Base-by-base conservation (phyloP, 2,329 filamentous ascomycete genomes). In the Moelleriella libera region DNA sequence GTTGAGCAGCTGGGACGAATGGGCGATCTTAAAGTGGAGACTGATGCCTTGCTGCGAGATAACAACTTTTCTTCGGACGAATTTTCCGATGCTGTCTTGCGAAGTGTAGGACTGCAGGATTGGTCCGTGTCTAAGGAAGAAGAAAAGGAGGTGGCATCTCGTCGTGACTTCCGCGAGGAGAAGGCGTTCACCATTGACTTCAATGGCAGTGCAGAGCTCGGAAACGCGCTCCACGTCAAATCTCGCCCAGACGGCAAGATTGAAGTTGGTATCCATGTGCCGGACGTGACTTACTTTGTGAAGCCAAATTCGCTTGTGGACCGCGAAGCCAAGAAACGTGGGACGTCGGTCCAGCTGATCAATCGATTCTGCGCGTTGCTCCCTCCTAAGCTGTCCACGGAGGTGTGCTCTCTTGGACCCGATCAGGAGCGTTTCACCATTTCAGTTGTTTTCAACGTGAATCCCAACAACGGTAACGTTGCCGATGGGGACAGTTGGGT, bases 1-100 rank as follows among this genome's bases (percentile, higher is more conserved):
- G 89, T 97, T 47, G 92, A 98, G 69, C 88, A 95, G 68, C 82
- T 98, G 47, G 92, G 92, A 52, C 87, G 88, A 63, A 97, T 97
- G 86, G 92, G 92, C 55, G 88, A 98, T 62, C 76, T 95, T 56
- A 95, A 89, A 70, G 90, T 98, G 49, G 92, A 98, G 69, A 98
- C 92, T 2, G 92, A 98, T 69, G 92, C 92, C 49, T 78, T 98
- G 49, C 78, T 98, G 46, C 84, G 92, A 51, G 92, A 98, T 71
- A 98, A 98, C 76, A 98, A 98, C 71, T 98, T 98, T 61, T 85
- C 86, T 11, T 89, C 89, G 0, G 92, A 98, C 59, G 92, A 97
- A 54, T 98, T 98, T 65, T 94, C 90, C 5, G 92, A 98, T 59
- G 90, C 92, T 48, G 92, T 98, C 45, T 70, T 94, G 53, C 88